These are phyloP conservation scores for Smallanthus sonchifolius DNA, from an alignment of 129 eudicot species.

Conservation along the genomic window DNA sequence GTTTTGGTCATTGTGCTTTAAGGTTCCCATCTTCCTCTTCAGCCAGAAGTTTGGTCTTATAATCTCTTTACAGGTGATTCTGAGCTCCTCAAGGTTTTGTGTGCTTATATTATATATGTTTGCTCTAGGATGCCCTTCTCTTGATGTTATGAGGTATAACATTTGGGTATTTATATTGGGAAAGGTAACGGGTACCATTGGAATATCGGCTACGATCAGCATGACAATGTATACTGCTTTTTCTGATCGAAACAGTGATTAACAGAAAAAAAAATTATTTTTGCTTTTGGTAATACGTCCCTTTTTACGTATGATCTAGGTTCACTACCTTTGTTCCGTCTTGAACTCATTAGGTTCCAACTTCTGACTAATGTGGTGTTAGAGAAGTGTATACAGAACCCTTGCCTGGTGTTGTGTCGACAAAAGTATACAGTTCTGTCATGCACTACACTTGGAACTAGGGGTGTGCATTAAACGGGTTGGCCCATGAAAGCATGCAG, in stretches of 20 bases:
- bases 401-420: too few species aligned
- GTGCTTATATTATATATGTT: constrained; percentile 2
- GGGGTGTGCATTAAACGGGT: too few species aligned
- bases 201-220: background rate
- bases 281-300: too few species aligned
- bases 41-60: constrained; percentile 10
- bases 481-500: too few species aligned
- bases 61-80: background rate
- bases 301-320: too few species aligned
- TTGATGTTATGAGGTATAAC: background rate
- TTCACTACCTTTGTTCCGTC: too few species aligned
- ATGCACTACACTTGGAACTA: too few species aligned
- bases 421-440: too few species aligned
- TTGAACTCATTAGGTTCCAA: too few species aligned
- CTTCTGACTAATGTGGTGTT: too few species aligned
- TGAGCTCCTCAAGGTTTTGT: constrained; percentile 1
- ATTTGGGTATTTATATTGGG: background rate
- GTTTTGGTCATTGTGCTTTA: constrained; percentile 16
- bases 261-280: too few species aligned
- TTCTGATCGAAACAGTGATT: background rate
- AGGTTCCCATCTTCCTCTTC: background rate
- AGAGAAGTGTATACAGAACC: too few species aligned
- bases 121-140: background rate
- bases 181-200: background rate
- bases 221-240: background rate